Base-by-base conservation (phyloP, 140 eudicot species). In the Senecio squalidus region DNA sequence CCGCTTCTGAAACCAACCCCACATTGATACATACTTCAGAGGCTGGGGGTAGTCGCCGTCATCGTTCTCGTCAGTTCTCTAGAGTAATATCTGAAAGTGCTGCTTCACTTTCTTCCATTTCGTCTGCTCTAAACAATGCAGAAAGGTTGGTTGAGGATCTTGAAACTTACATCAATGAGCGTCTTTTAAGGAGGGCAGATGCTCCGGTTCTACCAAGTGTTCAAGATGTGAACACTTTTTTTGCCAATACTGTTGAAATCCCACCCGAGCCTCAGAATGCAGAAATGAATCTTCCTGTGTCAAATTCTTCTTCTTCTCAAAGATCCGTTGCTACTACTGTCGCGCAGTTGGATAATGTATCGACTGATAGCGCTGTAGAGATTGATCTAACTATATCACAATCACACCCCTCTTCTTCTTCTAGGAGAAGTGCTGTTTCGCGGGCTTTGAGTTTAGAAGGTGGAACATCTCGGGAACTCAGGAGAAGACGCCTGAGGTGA, bases 11-110 rank as follows among this genome's bases (percentile, higher is more conserved):
- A 28, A 26, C 53, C 4, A 58, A 15, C 16, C 69, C 80, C 13
- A 66, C 68, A 0, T 34, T 55, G 43, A 48, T 63, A 33, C 75
- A 54, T n/a, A 57, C 16, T 51, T 57, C 63, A 13, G 79, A 68
- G 29, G 69, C 74, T 10, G 74, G 67, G 9, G 78, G 79, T 36
- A 72, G 70, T 60, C 64, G 71, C 24, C 72, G 81, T 7, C 59
- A 48, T 5, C 79, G 80, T 29, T 70, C 87, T 23, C 86, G 82
- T 29, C 89, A 73, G 24, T 76, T 76, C 53, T 74, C 86, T 15
- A 81, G 94, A 65, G 87, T 84, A 5, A 67, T 84, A 17, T 81
- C 90, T 1, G 96, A 88, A 67, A 81, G 78, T 68, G 84, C 94
- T 30, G 93, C 89, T 57, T 88, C 90, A 26, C 89, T 88, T 51